Base-by-base conservation (phyloP, 371 early-diverging fungal genomes). In the Fennellomyces sp. region DNA sequence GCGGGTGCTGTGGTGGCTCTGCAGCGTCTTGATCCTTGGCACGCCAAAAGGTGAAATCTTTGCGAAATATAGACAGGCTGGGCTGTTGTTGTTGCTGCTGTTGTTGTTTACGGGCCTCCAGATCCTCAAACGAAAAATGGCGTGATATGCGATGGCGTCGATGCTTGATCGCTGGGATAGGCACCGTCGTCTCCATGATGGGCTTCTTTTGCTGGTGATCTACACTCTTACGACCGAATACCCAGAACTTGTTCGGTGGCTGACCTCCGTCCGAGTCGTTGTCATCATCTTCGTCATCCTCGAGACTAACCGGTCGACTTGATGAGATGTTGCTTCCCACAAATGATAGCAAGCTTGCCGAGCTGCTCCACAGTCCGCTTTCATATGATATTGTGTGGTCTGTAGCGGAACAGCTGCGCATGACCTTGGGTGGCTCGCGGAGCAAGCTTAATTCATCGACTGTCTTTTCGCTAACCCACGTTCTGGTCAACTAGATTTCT, bases 391-490 rank as follows among this genome's bases (percentile, higher is more conserved):
- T 39, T 61, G 63, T n/a, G 28, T 29, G 47, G 23, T 77, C 68
- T 8, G 61, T 56, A 6, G 66, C 64, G 12, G 75, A 71, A 25
- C 65, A 53, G 42, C 68, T 72, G 39, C 69, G 63, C 15, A 52
- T 69, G 58, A 66, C 72, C 59, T 75, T 83, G 72, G 69, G 69
- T 26, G 92, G 91, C 52, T 92, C 92, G 19, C 91, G 81, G 6
- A 76, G 56, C 27, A 82, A 61, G 56, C 88, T 88, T 48, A 92
- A 56, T 64, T 90, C 91, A 68, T 92, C 93, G 12, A 91, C 86
- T 52, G 87, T 85, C 52, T 86, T 86, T 73, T 92, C 91, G 25
- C 85, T 76, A 1, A 87, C 81, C 78, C 78, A 81, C 6, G 73
- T 60, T 54, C 81, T 55, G 23, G 81, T 81, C 60, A 81, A 68